Base-by-base conservation (phyloP, 2,329 filamentous ascomycete genomes). In the Aureobasidium sp. region DNA sequence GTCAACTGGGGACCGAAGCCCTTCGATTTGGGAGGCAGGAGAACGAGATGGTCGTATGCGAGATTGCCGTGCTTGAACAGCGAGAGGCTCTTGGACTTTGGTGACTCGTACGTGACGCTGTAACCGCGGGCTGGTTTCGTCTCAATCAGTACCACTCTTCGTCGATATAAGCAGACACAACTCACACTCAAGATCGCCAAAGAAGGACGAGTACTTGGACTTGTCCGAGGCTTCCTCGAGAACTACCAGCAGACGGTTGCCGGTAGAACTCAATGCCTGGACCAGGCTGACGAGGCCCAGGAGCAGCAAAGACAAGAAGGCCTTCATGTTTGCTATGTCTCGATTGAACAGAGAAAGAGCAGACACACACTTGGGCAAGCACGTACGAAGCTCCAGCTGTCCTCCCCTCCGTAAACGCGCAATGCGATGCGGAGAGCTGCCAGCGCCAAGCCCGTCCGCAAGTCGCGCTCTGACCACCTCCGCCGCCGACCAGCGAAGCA, bases 11-110 rank as follows among this genome's bases (percentile, higher is more conserved):
- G 91, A 62, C 94, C 94, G 64, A 97, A 89, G 64, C 90, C 92
- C 83, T 99, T 99, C 35, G 90, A 85, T 76, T 93, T 96, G 64
- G 87, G 85, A 58, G 94, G 94, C 66, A 97, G 85, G 68, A 99
- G 82, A 66, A 97, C 76, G 66, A 97, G 79, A 76, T 99, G 93
- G 77, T 97, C 93, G 76, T 92, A 97, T 66, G 84, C 85, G 74
- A 89, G 86, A 78, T 94, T 90, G 72, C 93, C 94, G 66, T 94
- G 85, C 72, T 85, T 81, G 79, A 97, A 96, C 67, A 99, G 81
- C 57, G 84, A 82, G 69, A 97, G 78, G 56, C 81, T 80, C 59
- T 91, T 85, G 73, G 85, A 89, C 78, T 94, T 94, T 64, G 91
- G 90, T 8, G 91, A 91, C 74, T 92, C 85, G 73, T 91, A 92